These are phyloP conservation scores for Calonectria pteridis DNA, from an alignment of 2,329 filamentous ascomycete species.

Conservation along the genomic window DNA sequence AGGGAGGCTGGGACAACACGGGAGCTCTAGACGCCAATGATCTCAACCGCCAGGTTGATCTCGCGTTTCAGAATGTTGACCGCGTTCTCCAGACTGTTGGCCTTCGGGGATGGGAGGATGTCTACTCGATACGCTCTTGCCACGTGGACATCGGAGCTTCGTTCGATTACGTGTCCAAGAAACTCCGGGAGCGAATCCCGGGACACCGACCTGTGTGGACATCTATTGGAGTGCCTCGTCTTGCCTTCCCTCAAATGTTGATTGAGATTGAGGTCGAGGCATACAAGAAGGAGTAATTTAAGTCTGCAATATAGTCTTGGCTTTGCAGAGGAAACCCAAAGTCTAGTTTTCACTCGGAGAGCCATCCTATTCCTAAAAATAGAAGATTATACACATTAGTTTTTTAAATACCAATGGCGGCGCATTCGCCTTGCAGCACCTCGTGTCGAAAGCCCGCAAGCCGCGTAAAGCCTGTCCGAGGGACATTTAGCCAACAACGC, in stretches of 20 bases:
- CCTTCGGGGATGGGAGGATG: constrained; percentile 44
- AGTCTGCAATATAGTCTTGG: too few species aligned
- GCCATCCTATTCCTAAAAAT: too few species aligned
- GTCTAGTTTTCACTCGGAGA: too few species aligned
- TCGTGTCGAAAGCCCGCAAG: too few species aligned
- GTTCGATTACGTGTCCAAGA: constrained; percentile 19
- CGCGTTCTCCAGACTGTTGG: constrained; percentile 38
- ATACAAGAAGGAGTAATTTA: background rate
- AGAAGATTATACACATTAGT: too few species aligned
- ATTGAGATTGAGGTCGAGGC: constrained; percentile 42
- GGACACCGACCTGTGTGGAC: constrained; percentile 27
- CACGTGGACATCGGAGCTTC: constrained; percentile 38
- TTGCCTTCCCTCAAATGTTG: constrained; percentile 36
- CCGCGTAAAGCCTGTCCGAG: too few species aligned
- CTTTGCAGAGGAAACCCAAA: too few species aligned
- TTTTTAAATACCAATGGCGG: too few species aligned
- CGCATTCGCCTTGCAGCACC: too few species aligned
- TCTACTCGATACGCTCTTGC: constrained; percentile 42
- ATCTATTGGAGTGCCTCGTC: constrained; percentile 23
- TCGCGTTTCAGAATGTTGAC: constrained; percentile 42
- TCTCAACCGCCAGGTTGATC: constrained; percentile 25
- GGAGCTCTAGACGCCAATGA: constrained; percentile 33
- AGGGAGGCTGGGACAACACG: constrained; percentile 37
- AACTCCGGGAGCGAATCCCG: constrained; percentile 29
- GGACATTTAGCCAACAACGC: too few species aligned